Evolutionary conservation across 495 filamentous ascomycete species (phyloP).

Genomic region (Penicillium coffeae): DNA sequence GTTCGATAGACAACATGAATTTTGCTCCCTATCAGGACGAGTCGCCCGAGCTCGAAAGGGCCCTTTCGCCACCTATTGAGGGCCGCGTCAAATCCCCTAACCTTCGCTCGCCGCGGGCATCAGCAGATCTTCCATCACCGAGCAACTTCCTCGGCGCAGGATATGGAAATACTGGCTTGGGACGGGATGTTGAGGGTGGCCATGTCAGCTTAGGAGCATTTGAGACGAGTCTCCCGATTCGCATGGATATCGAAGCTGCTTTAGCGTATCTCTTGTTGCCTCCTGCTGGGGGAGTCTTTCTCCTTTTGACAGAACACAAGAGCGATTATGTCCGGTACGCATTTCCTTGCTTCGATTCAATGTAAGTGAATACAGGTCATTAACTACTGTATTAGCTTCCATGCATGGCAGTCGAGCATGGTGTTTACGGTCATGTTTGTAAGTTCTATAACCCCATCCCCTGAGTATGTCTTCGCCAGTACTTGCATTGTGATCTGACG

Average conservation of each 20-base stretch:
- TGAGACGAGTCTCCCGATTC: constrained; percentile 73
- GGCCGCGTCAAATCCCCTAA: constrained; percentile 48
- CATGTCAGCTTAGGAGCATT: constrained; percentile 74
- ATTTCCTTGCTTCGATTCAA: neutral
- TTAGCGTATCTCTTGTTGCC: constrained; percentile 85
- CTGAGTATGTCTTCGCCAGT: too few relatives aligned
- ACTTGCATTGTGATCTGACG: constrained; percentile 9
- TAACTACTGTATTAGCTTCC: constrained; percentile 57
- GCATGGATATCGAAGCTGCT: constrained; percentile 83
- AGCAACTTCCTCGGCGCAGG: constrained; percentile 36
- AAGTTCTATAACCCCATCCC: too few relatives aligned
- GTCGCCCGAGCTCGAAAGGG: constrained; percentile 70
- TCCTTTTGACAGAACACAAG: constrained; percentile 85
- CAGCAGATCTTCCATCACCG: constrained; percentile 40
- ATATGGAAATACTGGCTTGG: constrained; percentile 32
- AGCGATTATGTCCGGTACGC: constrained; percentile 91
- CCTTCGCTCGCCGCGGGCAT: constrained; percentile 36
- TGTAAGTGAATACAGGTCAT: neutral
- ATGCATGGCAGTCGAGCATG: constrained; percentile 92
- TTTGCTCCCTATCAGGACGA: constrained; percentile 95
- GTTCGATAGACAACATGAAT: constrained; percentile 56
- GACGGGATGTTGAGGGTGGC: constrained; percentile 38
- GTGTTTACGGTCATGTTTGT: constrained; percentile 83
- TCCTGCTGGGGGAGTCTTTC: constrained; percentile 78
- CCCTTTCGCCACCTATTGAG: constrained; percentile 62